Evolutionary conservation across 1,284 basidiomycete genomes (phyloP).

Genomic region (Microbotryum violaceum): DNA sequence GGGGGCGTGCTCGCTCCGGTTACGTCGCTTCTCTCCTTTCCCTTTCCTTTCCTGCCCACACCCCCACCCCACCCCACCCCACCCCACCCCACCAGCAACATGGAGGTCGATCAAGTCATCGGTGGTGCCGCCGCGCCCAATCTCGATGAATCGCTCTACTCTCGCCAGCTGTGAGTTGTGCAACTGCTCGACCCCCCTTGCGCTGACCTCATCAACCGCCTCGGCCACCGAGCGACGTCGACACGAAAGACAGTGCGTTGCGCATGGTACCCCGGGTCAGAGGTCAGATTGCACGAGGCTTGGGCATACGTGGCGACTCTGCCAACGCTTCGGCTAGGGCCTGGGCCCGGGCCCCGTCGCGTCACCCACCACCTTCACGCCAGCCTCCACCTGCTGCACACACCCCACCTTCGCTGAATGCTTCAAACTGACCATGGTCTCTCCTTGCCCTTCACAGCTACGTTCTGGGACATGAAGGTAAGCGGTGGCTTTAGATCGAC

Average conservation of each 20-base stretch:
- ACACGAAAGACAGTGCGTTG: background rate
- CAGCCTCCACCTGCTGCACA: background rate
- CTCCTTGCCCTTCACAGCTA: constrained; percentile 52
- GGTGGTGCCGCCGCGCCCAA: constrained; percentile 11
- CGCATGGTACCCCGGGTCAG: background rate
- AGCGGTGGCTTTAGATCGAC: constrained; percentile 14
- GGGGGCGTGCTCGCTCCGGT: too few relatives aligned
- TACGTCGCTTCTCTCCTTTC: too few relatives aligned
- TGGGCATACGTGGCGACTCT: too few relatives aligned
- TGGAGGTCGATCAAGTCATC: constrained; percentile 13
- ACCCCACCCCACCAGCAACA: constrained; percentile 8
- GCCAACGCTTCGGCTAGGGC: background rate
- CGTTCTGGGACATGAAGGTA: constrained; percentile 92
- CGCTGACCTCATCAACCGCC: background rate
- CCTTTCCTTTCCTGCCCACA: background rate
- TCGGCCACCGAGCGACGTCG: background rate
- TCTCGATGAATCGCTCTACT: constrained; percentile 56
- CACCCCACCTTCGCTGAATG: background rate
- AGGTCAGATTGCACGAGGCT: too few relatives aligned
- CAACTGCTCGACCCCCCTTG: background rate
- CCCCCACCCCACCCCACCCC: background rate
- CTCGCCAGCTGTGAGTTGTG: constrained; percentile 77
- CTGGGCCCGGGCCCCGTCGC: background rate
- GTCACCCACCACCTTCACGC: background rate
- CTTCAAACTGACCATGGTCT: background rate